Base-by-base conservation (phyloP, 2,329 filamentous ascomycete genomes). In the Metarhizium humberi region DNA sequence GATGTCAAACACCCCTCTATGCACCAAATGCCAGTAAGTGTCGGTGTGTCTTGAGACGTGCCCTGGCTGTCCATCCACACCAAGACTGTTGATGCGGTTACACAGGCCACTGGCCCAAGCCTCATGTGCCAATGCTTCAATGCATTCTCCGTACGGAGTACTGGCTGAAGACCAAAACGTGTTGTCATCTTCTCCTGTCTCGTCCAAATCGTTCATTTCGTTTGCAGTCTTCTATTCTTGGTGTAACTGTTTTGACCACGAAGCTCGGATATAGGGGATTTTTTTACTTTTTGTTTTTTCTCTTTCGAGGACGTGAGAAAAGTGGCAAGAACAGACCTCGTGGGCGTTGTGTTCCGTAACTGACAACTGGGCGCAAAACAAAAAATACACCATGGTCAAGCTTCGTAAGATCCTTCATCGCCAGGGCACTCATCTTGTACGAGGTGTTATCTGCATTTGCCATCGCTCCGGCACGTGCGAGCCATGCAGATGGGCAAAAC, bases 381-480 rank as follows among this genome's bases (percentile, higher is more conserved):
- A 34, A 34, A 7, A 8, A 34, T 8, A 11, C 32, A 34, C 10
- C 32, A 34, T 34, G 32, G 32, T 1, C 32, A 34, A 34, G 32
- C 32, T 34, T 34, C 32, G 32, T 34, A 1, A 25, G 32, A 34
- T 2, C 1, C 6, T 16, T 45, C n/a, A 34, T 16, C 40, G 36
- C 50, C 36, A 32, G 45, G 42, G 38, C 38, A 16, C 30, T 5
- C 49, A 30, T 49, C 55, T 48, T 56, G 55, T 48, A n/a, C 32
- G n/a, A 45, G 45, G 16, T 34, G 25, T 42, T 6, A 47, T 54
- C 52, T 34, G 14, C 36, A 53, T 45, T 43, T 34, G 49, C 42
- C 49, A 36, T 47, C 36, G 13, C 40, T 43, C 50, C 10, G 38
- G 51, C 55, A 54, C 55, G 55, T 56, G 55, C 54, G 34, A 36